Conservation (phyloP, 2,329 filamentous ascomycete species). For the Tolypocladium pustulatum region DNA sequence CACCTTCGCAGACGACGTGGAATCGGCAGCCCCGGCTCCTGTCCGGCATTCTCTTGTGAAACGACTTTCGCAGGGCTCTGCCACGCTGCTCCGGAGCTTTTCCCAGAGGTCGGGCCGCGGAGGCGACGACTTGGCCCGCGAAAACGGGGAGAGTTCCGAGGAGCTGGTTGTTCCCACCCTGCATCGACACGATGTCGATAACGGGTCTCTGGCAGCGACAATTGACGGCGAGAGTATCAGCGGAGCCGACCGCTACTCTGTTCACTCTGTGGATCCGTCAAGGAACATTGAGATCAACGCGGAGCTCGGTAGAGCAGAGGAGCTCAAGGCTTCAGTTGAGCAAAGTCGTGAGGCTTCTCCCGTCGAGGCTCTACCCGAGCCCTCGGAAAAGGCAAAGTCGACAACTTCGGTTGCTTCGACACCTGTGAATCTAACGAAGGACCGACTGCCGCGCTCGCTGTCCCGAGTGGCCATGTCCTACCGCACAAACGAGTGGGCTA, state of each 20-base stretch:
- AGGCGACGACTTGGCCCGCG: constrained; percentile 5
- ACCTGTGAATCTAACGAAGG: constrained; percentile 41
- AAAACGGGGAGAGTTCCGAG: constrained; percentile 31
- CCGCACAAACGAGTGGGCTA: constrained; percentile 93
- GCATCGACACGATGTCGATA: constrained; percentile 27
- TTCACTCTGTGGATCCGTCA: constrained; percentile 10
- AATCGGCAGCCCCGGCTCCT: constrained; percentile 16
- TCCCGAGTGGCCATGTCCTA: constrained; percentile 74
- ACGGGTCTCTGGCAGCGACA: constrained; percentile 46
- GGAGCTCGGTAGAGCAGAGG: constrained; percentile 17
- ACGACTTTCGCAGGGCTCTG: constrained; percentile 38
- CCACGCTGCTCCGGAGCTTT: constrained; percentile 30
- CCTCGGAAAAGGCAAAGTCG: constrained; percentile 27
- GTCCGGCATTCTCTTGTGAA: constrained; percentile 31
- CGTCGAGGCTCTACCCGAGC: constrained; percentile 6
- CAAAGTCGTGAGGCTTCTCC: background rate
- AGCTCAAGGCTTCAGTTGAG: background rate
- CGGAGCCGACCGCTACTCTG: constrained; percentile 24
- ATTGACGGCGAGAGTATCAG: constrained; percentile 40
- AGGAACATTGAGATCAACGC: constrained; percentile 29
- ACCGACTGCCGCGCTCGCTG: constrained; percentile 56
- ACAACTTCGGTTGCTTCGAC: constrained; percentile 30
- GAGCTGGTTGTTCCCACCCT: constrained; percentile 28
- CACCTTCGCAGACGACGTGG: constrained; percentile 54
- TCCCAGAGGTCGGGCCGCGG: constrained; percentile 23